A percentile compares a stretch with the other conserved stretches of the same genome.
phyloP scores from a whole-genome alignment of 495 filamentous ascomycete genomes.

The Aspergillus baeticus region DNA sequence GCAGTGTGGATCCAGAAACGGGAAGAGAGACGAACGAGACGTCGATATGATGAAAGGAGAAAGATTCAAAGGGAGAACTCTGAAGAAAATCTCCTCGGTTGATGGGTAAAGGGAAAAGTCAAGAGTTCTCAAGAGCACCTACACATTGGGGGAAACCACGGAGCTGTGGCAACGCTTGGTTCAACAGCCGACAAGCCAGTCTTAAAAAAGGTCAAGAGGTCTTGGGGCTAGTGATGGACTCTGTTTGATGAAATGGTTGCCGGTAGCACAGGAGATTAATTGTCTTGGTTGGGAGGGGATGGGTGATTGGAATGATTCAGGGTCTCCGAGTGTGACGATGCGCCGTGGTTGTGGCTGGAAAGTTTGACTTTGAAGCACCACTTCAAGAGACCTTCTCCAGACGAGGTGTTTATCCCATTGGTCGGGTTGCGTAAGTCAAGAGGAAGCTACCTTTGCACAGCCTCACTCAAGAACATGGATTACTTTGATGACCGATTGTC shows the following conservation, averaged over 20 bases:
- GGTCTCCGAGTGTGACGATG: neutral
- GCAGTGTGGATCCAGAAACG: conserved; percentile 7
- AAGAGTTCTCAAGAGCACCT: neutral
- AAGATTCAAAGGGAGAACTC: neutral
- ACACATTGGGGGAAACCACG: conserved; percentile 8
- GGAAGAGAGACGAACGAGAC: neutral
- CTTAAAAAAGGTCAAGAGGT: neutral
- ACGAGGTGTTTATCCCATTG: neutral
- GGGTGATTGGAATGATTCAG: neutral
- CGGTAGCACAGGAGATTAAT: conserved; percentile 3
- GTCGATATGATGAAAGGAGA: conserved; percentile 11
- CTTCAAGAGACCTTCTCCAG: neutral
- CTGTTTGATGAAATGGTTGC: neutral
- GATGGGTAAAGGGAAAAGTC: neutral
- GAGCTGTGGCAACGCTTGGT: neutral
- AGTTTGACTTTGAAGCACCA: neutral
- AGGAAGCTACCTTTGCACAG: conserved; percentile 1
- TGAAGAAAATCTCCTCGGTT: neutral
- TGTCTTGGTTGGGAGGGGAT: neutral
- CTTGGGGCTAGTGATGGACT: neutral
- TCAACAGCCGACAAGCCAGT: neutral
- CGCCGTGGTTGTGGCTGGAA: conserved; percentile 7
- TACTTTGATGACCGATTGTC: neutral
- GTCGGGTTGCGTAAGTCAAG: neutral
- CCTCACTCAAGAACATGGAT: neutral